Evolutionary conservation across 164 flowering plant species (phyloP), one percentile per base, ranked within the genome.

Genomic region (Aristolochia fimbriata): DNA sequence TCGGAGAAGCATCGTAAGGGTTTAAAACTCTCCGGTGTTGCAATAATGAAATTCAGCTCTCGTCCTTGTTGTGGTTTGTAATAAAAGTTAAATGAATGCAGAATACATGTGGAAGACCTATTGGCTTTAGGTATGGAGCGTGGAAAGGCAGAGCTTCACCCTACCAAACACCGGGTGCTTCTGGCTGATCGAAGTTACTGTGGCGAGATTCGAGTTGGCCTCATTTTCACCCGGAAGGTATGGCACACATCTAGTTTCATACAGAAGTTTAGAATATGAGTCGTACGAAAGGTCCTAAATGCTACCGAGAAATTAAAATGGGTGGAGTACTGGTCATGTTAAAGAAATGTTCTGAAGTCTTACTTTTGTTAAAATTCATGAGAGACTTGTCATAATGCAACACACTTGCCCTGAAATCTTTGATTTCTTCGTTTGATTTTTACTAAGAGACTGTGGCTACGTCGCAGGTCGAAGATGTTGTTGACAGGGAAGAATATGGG

Each of bases 181-280:
- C 33, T 27, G 0, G 43, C 69, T 0, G 77, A 81, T 33, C 55
- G 58, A 23, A 61, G 47, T 45, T 88, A 77, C 58, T 20, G 59
- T n/a, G 96, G 91, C 19, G 88, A 84, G 69, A 82, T 85, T 51
- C 65, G 68, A 64, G 83, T 85, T 41, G 85, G 79, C 30, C 27
- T 83, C 37, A 73, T 65, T 58, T 85, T 85, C 74, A 79, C 82
- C 48, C 65, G 61, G 5, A 65, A 58, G 80, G 86, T 80, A 74
- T 61, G 16, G 7, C 52, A 15, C 52, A 13, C 0, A 11, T 11
- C 43, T 37, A 10, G 11, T 11, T 16, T 52, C 30, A 22, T 8
- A 31, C 45, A 13, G 19, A 13, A 27, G 23, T 24, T n/a, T n/a
- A n/a, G n/a, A n/a, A 24, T 21, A 30, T 8, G 45, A 17, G 12